These are phyloP conservation scores for Candida succiphila DNA, from an alignment of 805 yeast genomes.

Conservation along the genomic window DNA sequence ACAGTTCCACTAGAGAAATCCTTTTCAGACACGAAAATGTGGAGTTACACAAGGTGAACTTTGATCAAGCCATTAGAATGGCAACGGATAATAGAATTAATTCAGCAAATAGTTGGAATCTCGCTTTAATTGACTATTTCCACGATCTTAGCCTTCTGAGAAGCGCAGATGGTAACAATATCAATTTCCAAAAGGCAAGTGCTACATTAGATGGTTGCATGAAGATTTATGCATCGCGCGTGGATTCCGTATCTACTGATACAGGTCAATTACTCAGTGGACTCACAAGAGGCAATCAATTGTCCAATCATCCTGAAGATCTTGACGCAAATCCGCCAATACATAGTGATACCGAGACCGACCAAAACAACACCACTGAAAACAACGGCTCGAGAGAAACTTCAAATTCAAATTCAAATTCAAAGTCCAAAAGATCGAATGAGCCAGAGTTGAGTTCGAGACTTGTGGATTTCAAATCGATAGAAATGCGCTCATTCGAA, in stretches of 20 bases:
- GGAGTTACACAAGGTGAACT: constrained; percentile 8
- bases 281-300: constrained; percentile 33
- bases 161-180: constrained; percentile 29
- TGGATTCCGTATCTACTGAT: constrained; percentile 28
- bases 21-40: constrained; percentile 1
- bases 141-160: constrained; percentile 37
- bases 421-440: constrained; percentile 20
- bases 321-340: constrained; percentile 9
- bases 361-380: constrained; percentile 10
- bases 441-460: constrained; percentile 1
- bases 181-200: constrained; percentile 33
- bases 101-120: constrained; percentile 37
- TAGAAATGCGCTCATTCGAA: constrained; percentile 44
- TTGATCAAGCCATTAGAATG: constrained; percentile 16
- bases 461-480: constrained; percentile 7
- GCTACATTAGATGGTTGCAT: constrained; percentile 48
- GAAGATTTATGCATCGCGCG: constrained; percentile 37
- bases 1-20: background rate
- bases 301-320: constrained; percentile 12
- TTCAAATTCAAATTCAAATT: constrained; percentile 7
- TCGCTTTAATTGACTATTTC: constrained; percentile 41
- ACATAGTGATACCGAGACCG: constrained; percentile 15
- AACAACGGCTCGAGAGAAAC: background rate
- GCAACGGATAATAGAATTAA: constrained; percentile 33
- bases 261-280: constrained; percentile 50